Conservation (phyloP, 768 basidiomycete species). For the Glaciozyma antarctica region DNA sequence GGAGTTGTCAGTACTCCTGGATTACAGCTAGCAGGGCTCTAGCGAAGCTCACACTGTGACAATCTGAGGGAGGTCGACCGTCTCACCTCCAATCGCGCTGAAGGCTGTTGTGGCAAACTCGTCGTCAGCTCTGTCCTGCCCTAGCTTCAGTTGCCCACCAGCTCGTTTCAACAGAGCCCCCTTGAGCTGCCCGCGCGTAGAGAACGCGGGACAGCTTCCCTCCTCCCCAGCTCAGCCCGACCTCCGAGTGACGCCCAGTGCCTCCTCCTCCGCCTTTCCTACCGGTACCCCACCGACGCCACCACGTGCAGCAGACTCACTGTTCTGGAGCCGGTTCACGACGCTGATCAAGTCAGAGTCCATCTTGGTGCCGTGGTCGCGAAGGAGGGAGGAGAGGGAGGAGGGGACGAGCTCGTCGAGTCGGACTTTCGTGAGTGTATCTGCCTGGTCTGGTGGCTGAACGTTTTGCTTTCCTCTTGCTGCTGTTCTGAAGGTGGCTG, state of each 20-base stretch:
- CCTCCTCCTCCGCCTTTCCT: not conserved
- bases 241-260: no score
- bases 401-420: not conserved
- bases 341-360: constrained; percentile 23
- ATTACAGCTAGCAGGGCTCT: not conserved
- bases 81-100: constrained; percentile 37
- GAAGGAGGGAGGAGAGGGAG: not conserved
- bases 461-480: no score
- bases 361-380: not conserved
- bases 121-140: not conserved
- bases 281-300: no score
- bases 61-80: constrained; percentile 44
- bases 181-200: no score
- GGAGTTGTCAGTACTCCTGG: not conserved
- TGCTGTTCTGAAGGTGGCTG: no score
- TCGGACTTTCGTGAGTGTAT: not conserved
- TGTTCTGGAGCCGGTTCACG: constrained; percentile 24
- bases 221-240: no score
- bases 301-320: not conserved
- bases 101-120: constrained; percentile 16
- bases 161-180: no score
- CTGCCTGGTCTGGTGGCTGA: not conserved
- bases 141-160: not conserved
- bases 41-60: constrained; percentile 39
- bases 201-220: no score